phyloP scores from a whole-genome alignment of 345 rosid species.

The Kernera saxatilis region DNA sequence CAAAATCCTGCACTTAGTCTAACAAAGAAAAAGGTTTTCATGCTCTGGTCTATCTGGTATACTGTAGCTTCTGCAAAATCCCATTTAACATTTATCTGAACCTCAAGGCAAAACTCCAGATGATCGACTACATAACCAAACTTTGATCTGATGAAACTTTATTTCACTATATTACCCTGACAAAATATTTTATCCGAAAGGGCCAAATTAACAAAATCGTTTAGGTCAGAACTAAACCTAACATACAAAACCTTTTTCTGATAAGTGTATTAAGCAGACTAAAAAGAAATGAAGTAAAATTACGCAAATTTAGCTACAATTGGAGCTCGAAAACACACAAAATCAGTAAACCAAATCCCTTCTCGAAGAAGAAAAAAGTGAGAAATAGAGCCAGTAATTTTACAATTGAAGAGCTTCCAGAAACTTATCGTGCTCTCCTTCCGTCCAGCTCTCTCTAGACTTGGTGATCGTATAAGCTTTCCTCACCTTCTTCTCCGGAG shows the following conservation, averaged over 20 bases:
- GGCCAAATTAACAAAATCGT: neutral
- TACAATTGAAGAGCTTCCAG: constrained; percentile 94
- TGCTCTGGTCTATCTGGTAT: neutral
- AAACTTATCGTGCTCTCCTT: constrained; percentile 92
- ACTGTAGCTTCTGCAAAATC: neutral
- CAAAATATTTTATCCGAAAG: neutral
- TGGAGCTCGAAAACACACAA: neutral
- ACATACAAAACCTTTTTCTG: neutral
- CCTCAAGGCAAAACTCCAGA: neutral
- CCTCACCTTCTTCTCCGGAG: constrained; percentile 63
- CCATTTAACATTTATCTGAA: neutral
- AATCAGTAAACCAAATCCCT: neutral
- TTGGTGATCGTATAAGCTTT: constrained; percentile 86
- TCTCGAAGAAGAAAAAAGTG: neutral
- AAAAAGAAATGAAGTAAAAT: neutral
- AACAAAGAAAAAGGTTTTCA: neutral
- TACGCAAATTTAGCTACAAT: neutral
- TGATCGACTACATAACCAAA: neutral
- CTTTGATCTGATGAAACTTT: neutral
- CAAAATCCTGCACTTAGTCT: neutral
- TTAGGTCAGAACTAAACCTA: neutral
- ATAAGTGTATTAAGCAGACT: neutral
- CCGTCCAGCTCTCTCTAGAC: constrained; percentile 95
- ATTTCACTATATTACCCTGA: neutral
- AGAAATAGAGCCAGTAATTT: neutral